phyloP scores from a whole-genome alignment of 306 rosid genomes.

The Acacia acuminata region DNA sequence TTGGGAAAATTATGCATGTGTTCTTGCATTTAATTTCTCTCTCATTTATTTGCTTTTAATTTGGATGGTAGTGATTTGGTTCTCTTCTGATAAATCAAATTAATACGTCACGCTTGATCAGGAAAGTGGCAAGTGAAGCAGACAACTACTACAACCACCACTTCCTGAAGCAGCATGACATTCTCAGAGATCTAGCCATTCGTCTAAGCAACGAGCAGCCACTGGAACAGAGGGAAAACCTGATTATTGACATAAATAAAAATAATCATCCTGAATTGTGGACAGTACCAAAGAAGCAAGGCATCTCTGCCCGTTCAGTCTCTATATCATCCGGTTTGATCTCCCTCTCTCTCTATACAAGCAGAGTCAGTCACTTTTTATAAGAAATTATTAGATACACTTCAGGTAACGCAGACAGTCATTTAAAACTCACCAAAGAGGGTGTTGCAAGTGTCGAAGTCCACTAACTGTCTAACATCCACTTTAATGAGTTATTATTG shows the following conservation, averaged over 20 bases:
- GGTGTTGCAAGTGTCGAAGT: no score
- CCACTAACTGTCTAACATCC: no score
- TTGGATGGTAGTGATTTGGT: background rate
- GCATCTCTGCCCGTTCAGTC: slow-evolving; percentile 32
- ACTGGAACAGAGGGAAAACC: slow-evolving; percentile 29
- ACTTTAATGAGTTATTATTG: background rate
- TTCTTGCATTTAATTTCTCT: background rate
- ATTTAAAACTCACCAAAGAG: no score
- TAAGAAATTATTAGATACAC: no score
- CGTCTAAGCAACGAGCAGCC: slow-evolving; percentile 12
- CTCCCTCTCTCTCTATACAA: slow-evolving; percentile 20
- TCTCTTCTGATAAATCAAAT: background rate
- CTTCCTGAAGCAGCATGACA: slow-evolving; percentile 39
- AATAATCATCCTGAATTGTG: slow-evolving; percentile 43
- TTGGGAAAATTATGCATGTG: background rate
- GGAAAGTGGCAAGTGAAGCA: slow-evolving; percentile 29
- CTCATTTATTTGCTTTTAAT: background rate
- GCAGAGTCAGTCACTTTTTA: background rate
- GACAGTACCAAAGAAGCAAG: slow-evolving; percentile 23
- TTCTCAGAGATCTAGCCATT: slow-evolving; percentile 53
- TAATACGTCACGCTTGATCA: slow-evolving; percentile 19
- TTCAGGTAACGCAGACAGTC: no score
- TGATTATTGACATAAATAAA: slow-evolving; percentile 31
- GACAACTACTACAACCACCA: slow-evolving; percentile 40
- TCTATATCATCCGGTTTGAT: slow-evolving; percentile 71